These are phyloP conservation scores for Spiromastix sp. DNA, from an alignment of 2,329 filamentous ascomycete species.

Conservation along the genomic window DNA sequence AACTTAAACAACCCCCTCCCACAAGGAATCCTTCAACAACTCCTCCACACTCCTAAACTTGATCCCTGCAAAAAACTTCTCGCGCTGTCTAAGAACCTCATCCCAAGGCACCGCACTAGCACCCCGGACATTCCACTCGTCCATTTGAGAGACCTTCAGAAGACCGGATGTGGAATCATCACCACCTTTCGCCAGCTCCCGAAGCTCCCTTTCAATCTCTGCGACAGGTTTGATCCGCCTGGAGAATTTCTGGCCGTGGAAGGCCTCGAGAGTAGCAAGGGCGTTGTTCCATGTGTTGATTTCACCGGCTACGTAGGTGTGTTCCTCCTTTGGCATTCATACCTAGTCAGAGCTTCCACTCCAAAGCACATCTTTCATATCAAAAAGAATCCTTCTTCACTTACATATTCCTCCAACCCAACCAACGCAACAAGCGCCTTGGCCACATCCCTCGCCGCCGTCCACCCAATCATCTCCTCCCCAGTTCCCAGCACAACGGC, in stretches of 20 bases:
- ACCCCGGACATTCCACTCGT: slow-evolving; percentile 3
- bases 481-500: slow-evolving; percentile 10
- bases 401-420: background rate
- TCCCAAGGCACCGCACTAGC: slow-evolving; percentile 2
- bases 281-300: slow-evolving; percentile 2
- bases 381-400: background rate
- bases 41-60: slow-evolving; percentile 3
- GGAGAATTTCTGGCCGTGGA: slow-evolving; percentile 1
- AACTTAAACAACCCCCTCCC: no score
- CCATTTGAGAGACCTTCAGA: slow-evolving; percentile 1
- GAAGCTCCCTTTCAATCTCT: background rate
- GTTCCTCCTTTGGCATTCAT: slow-evolving; percentile 1
- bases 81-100: slow-evolving; percentile 2
- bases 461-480: slow-evolving; percentile 12
- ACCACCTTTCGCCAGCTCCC: no score
- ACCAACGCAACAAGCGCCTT: slow-evolving; percentile 7
- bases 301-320: slow-evolving; percentile 3
- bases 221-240: background rate
- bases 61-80: slow-evolving; percentile 2
- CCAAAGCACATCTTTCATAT: background rate
- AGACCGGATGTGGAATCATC: background rate
- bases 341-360: background rate
- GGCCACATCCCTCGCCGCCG: slow-evolving; percentile 13
- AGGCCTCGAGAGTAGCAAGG: background rate
- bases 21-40: slow-evolving; percentile 2